Evolutionary conservation across 2,329 filamentous ascomycete species (phyloP).

Genomic region (Venturia pyrina): DNA sequence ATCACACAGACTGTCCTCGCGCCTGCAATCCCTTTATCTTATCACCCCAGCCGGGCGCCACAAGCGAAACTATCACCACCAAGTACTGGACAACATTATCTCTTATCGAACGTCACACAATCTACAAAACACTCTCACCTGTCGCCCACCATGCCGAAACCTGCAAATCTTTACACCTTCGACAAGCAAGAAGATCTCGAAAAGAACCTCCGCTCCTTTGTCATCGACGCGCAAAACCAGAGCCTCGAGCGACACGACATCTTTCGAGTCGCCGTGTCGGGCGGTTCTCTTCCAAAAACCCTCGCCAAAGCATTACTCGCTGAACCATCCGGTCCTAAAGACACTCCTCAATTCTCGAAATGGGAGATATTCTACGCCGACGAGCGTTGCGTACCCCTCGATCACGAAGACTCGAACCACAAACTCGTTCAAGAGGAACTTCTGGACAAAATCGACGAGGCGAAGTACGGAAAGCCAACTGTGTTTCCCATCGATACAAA

Average conservation of each 20-base stretch:
- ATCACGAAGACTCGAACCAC: constrained; percentile 93
- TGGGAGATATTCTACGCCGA: constrained; percentile 99
- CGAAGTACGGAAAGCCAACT: constrained; percentile 47
- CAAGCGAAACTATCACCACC: not conserved
- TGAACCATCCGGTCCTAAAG: constrained; percentile 40
- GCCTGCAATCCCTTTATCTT: not conserved
- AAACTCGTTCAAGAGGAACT: constrained; percentile 76
- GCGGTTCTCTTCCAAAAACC: constrained; percentile 82
- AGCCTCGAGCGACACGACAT: constrained; percentile 68
- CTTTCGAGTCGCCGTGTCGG: constrained; percentile 90
- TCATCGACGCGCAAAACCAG: constrained; percentile 70
- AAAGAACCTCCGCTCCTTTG: constrained; percentile 66
- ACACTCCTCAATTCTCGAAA: constrained; percentile 65
- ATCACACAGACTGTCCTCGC: not conserved
- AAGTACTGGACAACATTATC: not conserved
- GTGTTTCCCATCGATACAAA: constrained; percentile 70
- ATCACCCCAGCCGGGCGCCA: not conserved
- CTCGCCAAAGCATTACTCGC: constrained; percentile 73
- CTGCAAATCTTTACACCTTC: constrained; percentile 63
- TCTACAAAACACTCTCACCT: not conserved
- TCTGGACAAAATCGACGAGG: constrained; percentile 72
- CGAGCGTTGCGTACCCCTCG: constrained; percentile 85
- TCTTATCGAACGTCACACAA: not conserved
- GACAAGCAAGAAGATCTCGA: constrained; percentile 60
- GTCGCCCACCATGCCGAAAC: constrained; percentile 17